Evolutionary conservation across 1,139 yeast genomes (phyloP).

Genomic region (Saccharomyces pastorianus): DNA sequence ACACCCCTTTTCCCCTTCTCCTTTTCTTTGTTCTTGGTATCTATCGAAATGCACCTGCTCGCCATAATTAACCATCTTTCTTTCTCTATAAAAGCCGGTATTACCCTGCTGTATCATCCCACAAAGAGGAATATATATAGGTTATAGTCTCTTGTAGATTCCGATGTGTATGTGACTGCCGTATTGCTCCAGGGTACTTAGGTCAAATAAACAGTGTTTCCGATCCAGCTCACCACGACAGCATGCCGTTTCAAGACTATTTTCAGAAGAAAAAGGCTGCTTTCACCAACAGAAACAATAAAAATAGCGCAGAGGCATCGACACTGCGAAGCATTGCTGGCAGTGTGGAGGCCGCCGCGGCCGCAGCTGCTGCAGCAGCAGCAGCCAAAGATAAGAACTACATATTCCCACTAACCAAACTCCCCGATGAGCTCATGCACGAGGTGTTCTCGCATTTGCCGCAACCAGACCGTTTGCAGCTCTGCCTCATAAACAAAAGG

Average conservation of each 20-base stretch:
- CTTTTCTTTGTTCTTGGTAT: neutral
- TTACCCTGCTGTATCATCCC: neutral
- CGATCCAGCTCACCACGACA: neutral
- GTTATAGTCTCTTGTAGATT: neutral
- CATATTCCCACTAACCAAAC: conserved; percentile 13
- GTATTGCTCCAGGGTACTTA: neutral
- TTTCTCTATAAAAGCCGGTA: neutral
- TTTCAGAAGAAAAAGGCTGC: neutral
- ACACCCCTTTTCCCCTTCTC: neutral
- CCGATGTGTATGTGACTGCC: neutral
- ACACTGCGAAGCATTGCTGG: neutral
- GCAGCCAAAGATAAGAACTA: neutral
- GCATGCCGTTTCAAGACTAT: neutral
- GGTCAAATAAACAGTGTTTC: neutral
- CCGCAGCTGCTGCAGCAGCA: too few relatives aligned
- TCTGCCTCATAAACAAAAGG: conserved; percentile 21
- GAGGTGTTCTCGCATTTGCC: conserved; percentile 30
- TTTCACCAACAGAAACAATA: neutral
- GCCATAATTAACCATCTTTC: neutral
- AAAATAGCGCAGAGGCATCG: neutral
- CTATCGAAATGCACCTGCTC: neutral
- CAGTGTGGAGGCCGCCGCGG: neutral
- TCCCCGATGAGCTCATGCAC: conserved; percentile 26
- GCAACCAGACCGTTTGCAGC: conserved; percentile 26
- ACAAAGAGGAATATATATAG: neutral